These are phyloP conservation scores for Candida palmyrensis DNA, from an alignment of 805 yeast species.

Conservation along the genomic window DNA sequence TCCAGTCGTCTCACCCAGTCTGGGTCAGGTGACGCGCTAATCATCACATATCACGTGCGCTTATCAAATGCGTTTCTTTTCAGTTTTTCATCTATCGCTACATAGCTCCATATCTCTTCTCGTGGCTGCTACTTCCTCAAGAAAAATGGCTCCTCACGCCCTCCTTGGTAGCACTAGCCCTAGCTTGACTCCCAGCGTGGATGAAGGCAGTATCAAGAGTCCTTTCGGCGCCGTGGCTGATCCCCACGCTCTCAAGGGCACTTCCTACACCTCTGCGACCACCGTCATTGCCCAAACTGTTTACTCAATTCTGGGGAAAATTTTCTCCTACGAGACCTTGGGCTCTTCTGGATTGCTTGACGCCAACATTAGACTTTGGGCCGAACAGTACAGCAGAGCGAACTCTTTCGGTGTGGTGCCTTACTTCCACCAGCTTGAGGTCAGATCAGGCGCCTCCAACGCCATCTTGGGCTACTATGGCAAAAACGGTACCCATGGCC, in stretches of 20 bases:
- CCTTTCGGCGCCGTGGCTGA: conserved; percentile 65
- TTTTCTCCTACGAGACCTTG: conserved; percentile 67
- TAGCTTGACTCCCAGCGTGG: background rate
- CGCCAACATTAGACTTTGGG: conserved; percentile 58
- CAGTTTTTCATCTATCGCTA: conserved; percentile 1
- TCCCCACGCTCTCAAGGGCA: conserved; percentile 45
- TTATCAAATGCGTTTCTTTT: conserved; percentile 2
- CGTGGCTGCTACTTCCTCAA: background rate
- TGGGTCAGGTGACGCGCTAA: no score
- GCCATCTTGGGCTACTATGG: conserved; percentile 68
- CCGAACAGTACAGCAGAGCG: conserved; percentile 38
- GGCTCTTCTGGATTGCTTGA: conserved; percentile 61
- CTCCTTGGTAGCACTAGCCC: conserved; percentile 4
- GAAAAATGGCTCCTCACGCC: conserved; percentile 12
- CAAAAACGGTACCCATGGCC: conserved; percentile 26
- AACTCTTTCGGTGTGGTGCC: conserved; percentile 60
- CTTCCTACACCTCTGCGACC: conserved; percentile 50
- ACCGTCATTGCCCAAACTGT: conserved; percentile 52
- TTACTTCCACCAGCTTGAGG: conserved; percentile 54
- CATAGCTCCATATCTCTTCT: background rate
- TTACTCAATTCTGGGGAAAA: conserved; percentile 44
- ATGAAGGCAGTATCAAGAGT: conserved; percentile 7
- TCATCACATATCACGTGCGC: conserved; percentile 13
- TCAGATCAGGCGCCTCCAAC: conserved; percentile 80
- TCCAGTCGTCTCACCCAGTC: no score